phyloP scores from a whole-genome alignment of 345 rosid species.

The Citrus sinensis region DVS_A1.0 CM039162.1:5927501-5928000 shows the following conservation, averaged over 20 bases:
- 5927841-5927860: slow-evolving; percentile 22
- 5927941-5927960: slow-evolving; percentile 35
- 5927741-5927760: not conserved
- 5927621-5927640: not conserved
- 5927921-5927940: not conserved
- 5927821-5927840: not conserved
- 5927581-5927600: slow-evolving; percentile 13
- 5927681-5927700: not conserved
- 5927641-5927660: not conserved
- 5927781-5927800: not conserved
- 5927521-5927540: slow-evolving; percentile 13
- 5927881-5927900: not conserved
- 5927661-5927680: not conserved
- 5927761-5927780: not conserved
- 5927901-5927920: not conserved
- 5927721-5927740: slow-evolving; percentile 12
- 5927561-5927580: slow-evolving; percentile 17
- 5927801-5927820: not conserved
- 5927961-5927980: slow-evolving; percentile 21
- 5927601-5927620: slow-evolving; percentile 23
- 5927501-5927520: not conserved
- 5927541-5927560: slow-evolving; percentile 5
- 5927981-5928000: not conserved
- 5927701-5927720: slow-evolving; percentile 23
- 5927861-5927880: not conserved